Evolutionary conservation across 2,329 filamentous ascomycete species (phyloP).

Genomic region (Biscogniauxia mediterranea): DNA sequence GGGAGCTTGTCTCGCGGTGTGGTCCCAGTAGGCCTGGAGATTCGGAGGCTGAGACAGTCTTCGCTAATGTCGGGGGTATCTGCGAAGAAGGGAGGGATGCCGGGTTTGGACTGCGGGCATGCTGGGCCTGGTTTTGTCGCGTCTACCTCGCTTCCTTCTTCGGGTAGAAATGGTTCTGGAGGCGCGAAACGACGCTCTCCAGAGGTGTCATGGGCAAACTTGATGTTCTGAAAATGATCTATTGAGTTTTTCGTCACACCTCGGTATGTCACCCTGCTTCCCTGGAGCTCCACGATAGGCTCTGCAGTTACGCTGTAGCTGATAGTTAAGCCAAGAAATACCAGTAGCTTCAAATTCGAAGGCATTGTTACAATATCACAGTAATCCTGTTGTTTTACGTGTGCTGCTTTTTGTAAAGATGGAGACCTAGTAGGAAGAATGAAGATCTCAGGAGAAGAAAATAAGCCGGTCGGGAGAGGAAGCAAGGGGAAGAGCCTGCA

Average conservation of each 20-base stretch:
- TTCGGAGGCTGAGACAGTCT: slow-evolving; percentile 28
- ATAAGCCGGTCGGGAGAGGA: not conserved
- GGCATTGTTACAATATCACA: not conserved
- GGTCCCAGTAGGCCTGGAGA: slow-evolving; percentile 24
- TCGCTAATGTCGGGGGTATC: slow-evolving; percentile 26
- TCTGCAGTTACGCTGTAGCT: slow-evolving; percentile 1
- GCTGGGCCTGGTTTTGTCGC: slow-evolving; percentile 25
- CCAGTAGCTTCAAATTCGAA: not conserved
- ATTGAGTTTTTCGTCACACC: slow-evolving; percentile 12
- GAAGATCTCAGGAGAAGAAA: not conserved
- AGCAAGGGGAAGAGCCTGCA: not conserved
- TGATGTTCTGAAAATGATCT: slow-evolving; percentile 30
- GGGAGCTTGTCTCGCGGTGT: slow-evolving; percentile 20
- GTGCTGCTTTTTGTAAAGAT: not conserved
- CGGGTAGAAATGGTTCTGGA: slow-evolving; percentile 24
- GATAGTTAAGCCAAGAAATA: not conserved
- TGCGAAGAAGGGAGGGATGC: slow-evolving; percentile 25
- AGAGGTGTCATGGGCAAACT: slow-evolving; percentile 29
- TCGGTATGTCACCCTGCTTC: slow-evolving; percentile 15
- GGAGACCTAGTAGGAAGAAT: not conserved
- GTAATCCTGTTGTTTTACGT: not conserved
- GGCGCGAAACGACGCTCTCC: slow-evolving; percentile 28
- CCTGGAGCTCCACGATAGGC: slow-evolving; percentile 7
- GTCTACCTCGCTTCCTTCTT: slow-evolving; percentile 21
- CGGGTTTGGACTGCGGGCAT: slow-evolving; percentile 27